These are phyloP conservation scores for Dentiscutata heterogama DNA, from an alignment of 371 early-diverging fungal genomes.

Conservation along the genomic window DNA sequence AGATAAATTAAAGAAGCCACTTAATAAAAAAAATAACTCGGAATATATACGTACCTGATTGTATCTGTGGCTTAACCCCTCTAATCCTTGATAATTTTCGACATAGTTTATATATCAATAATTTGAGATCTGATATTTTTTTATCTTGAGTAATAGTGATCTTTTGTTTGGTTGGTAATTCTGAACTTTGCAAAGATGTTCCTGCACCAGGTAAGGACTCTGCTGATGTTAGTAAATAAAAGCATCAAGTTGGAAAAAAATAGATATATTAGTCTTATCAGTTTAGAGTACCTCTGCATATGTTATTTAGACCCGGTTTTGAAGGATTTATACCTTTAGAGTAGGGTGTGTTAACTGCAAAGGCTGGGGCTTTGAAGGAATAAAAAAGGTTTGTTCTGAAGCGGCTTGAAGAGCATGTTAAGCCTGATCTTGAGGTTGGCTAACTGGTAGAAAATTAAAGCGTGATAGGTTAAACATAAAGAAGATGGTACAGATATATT, in stretches of 20 bases:
- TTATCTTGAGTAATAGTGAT: slow-evolving; percentile 32
- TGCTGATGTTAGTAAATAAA: not conserved
- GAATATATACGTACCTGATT: slow-evolving; percentile 31
- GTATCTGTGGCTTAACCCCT: slow-evolving; percentile 40
- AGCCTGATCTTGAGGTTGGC: not conserved
- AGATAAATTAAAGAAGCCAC: slow-evolving; percentile 16
- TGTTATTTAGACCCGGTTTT: slow-evolving; percentile 12
- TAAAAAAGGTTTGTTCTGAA: slow-evolving; percentile 12
- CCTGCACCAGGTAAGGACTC: not conserved
- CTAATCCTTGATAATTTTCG: slow-evolving; percentile 42
- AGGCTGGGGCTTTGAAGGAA: slow-evolving; percentile 18
- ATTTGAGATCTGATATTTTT: slow-evolving; percentile 45
- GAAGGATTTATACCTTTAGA: not conserved
- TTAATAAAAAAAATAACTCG: not conserved
- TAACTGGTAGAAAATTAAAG: slow-evolving; percentile 1
- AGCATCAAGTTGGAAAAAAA: not conserved
- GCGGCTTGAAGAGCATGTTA: not conserved
- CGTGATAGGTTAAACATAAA: not conserved
- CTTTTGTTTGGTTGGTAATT: slow-evolving; percentile 41
- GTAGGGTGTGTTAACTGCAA: slow-evolving; percentile 28
- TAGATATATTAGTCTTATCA: not conserved
- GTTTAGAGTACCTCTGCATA: not conserved
- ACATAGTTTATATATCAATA: slow-evolving; percentile 41
- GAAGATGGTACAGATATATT: slow-evolving; percentile 5
- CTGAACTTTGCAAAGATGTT: not conserved